These are phyloP conservation scores for Russula olivacea DNA, from an alignment of 768 basidiomycete species.

Conservation along the genomic window DNA sequence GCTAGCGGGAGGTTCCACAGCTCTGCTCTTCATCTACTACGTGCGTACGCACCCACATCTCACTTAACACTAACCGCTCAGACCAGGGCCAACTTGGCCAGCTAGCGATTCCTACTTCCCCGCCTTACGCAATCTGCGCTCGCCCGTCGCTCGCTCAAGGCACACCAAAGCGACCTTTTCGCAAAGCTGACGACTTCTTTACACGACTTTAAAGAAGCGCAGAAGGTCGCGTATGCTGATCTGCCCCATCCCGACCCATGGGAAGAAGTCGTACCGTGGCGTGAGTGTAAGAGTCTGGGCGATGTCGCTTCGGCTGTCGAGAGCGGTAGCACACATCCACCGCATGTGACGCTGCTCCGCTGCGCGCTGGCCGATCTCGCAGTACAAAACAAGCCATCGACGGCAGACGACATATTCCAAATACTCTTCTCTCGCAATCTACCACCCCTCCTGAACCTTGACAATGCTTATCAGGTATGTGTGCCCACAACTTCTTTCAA, in stretches of 20 bases:
- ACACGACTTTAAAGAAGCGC: conserved; percentile 48
- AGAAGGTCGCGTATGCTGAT: conserved; percentile 48
- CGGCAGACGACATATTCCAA: conserved; percentile 55
- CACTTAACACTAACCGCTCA: neutral
- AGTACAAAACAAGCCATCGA: conserved; percentile 38
- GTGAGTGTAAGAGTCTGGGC: conserved; percentile 42
- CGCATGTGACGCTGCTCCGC: conserved; percentile 53
- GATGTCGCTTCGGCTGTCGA: conserved; percentile 31
- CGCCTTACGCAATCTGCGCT: conserved; percentile 51
- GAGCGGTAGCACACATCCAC: conserved; percentile 31
- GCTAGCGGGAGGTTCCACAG: conserved; percentile 59
- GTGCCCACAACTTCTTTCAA: conserved; percentile 14
- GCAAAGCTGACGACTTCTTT: conserved; percentile 51
- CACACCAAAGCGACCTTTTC: conserved; percentile 55
- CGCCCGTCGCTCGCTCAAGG: conserved; percentile 55
- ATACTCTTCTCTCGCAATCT: conserved; percentile 48
- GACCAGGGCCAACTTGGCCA: neutral
- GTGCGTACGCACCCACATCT: conserved; percentile 36
- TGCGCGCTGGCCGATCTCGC: conserved; percentile 52
- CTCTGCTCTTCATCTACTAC: conserved; percentile 57
- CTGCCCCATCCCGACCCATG: conserved; percentile 50
- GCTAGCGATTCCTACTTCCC: conserved; percentile 63
- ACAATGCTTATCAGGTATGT: conserved; percentile 49
- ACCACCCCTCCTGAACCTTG: conserved; percentile 52
- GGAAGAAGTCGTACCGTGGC: conserved; percentile 44